Evolutionary conservation across 2,329 filamentous ascomycete genomes (phyloP).

Genomic region (Ascocoryne sarcoides): DNA sequence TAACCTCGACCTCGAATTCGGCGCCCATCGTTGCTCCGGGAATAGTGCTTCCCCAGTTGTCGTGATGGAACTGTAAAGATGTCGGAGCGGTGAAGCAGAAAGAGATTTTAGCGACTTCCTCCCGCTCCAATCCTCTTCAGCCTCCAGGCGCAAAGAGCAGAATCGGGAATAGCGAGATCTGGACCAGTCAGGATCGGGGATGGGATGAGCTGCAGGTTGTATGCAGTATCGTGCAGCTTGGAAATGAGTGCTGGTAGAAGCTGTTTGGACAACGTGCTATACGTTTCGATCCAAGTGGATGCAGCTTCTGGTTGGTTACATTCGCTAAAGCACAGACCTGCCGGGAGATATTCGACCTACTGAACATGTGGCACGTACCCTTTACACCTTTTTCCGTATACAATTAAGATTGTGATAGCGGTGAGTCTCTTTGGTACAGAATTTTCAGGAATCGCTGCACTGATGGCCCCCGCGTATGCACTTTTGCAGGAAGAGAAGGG

Average conservation of each 20-base stretch:
- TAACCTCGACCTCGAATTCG: constrained; percentile 12
- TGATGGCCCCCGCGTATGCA: no score
- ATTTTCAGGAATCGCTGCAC: no score
- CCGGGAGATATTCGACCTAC: no score
- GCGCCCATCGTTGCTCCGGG: constrained; percentile 4
- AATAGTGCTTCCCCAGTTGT: background rate
- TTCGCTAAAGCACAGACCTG: no score
- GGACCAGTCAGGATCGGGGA: constrained; percentile 7
- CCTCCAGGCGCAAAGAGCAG: constrained; percentile 14
- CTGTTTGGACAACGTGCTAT: constrained; percentile 1
- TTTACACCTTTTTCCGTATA: no score
- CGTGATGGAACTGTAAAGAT: background rate
- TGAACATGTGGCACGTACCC: no score
- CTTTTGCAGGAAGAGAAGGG: no score
- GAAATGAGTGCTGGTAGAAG: constrained; percentile 2
- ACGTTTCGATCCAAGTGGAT: no score
- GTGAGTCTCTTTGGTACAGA: no score
- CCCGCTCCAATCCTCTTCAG: constrained; percentile 1
- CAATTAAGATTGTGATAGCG: no score
- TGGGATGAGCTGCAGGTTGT: background rate
- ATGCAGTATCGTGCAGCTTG: constrained; percentile 6
- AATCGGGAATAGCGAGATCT: constrained; percentile 16
- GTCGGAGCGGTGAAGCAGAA: constrained; percentile 13
- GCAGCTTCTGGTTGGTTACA: no score
- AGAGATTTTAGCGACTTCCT: constrained; percentile 5